Base-by-base conservation (phyloP, 73 alveolate genomes). In the Stentor roeselii region DNA sequence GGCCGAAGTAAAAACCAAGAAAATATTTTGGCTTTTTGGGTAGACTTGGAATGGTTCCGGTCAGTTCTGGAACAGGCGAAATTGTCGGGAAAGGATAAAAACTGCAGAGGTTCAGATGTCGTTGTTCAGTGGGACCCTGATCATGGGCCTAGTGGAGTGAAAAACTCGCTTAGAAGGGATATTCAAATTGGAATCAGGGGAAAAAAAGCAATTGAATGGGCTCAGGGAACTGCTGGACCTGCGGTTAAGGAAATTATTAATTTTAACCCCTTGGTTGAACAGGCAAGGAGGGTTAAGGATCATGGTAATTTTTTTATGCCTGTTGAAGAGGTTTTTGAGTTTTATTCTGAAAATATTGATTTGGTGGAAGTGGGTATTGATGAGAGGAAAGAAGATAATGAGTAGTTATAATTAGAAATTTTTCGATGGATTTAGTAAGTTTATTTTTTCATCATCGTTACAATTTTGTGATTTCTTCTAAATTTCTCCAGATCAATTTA, bases 111-210 rank as follows among this genome's bases (percentile, higher is more conserved):
- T 27, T 30, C 50, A n/a, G 14, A n/a, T 1, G 80, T 67, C 2
- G 80, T 67, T 67, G 41, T 67, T 1, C 80, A 67, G 41, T 67
- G 80, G 80, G 80, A 67, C 34, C 80, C 80, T 0, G 80, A 67
- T 67, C 80, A 67, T 67, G 34, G 50, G 14, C 80, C 80, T 2
- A 34, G 37, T 21, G 80, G 80, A 15, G 37, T 36, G 27, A 67
- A 67, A 67, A 50, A 50, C 21, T 21, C 80, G 0, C n/a, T 2
- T 1, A 67, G 80, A 32, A 21, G 80, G 1, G 80, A 21, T 21
- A 67, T 67, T 21, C 80, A 67, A 67, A 67, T 67, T 30, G 80
- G 50, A 21, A 15, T 67, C 14, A 0, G 41, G 34, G 34, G 34
- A 32, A 3, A 67, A 34, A 40, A 15, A 21, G n/a, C 80, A 27